Conservation (phyloP, 345 rosid species). For the Crucihimalaya himalaica region DNA sequence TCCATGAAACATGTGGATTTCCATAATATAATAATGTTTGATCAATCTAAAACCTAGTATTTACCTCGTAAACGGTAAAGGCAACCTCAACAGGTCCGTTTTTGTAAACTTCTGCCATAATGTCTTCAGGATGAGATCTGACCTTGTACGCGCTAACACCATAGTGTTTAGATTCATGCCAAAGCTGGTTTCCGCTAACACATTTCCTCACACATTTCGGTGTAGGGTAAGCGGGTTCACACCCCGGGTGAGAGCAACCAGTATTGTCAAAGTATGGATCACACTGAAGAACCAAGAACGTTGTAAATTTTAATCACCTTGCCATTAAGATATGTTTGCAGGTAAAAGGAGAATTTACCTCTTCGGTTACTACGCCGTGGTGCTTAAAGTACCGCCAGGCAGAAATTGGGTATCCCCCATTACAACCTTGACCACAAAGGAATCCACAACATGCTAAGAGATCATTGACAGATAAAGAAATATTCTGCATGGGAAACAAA, state of each 20-base stretch:
- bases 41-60: background rate
- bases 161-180: slow-evolving; percentile 80
- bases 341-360: slow-evolving; percentile 49
- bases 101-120: slow-evolving; percentile 84
- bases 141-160: slow-evolving; percentile 75
- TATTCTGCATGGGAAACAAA: slow-evolving; percentile 51
- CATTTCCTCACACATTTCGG: slow-evolving; percentile 86
- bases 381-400: slow-evolving; percentile 83
- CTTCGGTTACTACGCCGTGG: slow-evolving; percentile 89
- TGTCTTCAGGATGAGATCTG: slow-evolving; percentile 55
- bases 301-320: background rate
- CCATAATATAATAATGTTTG: background rate
- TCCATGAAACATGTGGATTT: slow-evolving; percentile 10
- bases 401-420: slow-evolving; percentile 76
- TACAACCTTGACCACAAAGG: slow-evolving; percentile 83
- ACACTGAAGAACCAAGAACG: slow-evolving; percentile 52
- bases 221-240: slow-evolving; percentile 88
- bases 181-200: slow-evolving; percentile 64
- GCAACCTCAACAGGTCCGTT: slow-evolving; percentile 95
- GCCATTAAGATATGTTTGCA: background rate
- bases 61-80: slow-evolving; percentile 90
- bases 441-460: slow-evolving; percentile 95
- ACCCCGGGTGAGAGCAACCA: slow-evolving; percentile 97
- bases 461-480: slow-evolving; percentile 90
- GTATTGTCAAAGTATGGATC: slow-evolving; percentile 85